Evolutionary conservation across 2,329 filamentous ascomycete genomes (phyloP), one percentile per base, ranked within the genome.

Genomic region (Lasiodiplodia sp.): DNA sequence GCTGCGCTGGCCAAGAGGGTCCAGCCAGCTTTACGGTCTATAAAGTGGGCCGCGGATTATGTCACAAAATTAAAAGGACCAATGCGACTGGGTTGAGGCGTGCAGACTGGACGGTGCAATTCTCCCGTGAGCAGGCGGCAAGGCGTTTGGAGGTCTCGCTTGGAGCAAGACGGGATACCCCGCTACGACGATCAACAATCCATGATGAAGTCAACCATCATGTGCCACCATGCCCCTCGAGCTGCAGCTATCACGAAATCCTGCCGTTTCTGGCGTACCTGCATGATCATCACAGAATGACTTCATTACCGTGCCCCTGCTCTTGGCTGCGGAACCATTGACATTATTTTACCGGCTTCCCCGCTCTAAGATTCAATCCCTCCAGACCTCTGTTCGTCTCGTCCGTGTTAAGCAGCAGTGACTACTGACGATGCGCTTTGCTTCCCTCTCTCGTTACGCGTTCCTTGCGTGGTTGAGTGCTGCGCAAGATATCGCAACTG

Each of bases 401-500:
- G 40, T 53, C 10, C 49, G 18, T n/a, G 3, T n/a, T 52, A n/a
- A 23, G 8, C 44, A 47, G 4, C 23, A 64, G 12, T 38, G 25
- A 64, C 44, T 21, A 38, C 21, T 64, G 47, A 68, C 8, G 44
- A 60, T 68, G 66, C 66, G 21, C 37, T 34, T 12, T 3, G n/a
- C 38, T 21, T 31, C 21, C 28, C 14, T 53, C 23, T 34, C 28
- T 31, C 10, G 47, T 7, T 62, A 62, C 31, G 40, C 53, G 14
- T 49, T n/a, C 25, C 31, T 68, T 37, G 34, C 47, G 12, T 57
- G 56, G 28, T 7, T 62, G 34, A 25, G 57, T n/a, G 6, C 51
- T 3, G 66, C 55, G 8, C 69, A 70, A 47, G 23, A 71, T 18
- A 40, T 74, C 12, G 70, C 75, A 25, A 68, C 69, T 23, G 82